phyloP scores from a whole-genome alignment of 176 grass and related monocot genomes.

The Triticum dicoccoides region DNA sequence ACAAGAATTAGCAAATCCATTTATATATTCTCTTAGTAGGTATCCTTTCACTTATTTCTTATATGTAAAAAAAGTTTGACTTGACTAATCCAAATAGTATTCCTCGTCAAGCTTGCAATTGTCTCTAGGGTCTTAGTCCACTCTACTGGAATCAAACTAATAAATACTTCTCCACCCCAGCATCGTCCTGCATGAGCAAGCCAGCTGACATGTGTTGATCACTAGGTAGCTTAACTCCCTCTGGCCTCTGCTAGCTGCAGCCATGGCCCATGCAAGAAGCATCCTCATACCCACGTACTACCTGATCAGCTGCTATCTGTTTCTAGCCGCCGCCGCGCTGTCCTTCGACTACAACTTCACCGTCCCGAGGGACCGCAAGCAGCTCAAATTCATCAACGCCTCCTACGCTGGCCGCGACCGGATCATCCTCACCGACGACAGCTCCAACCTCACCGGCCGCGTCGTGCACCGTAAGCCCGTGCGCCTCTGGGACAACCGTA shows the following conservation, averaged over 20 bases:
- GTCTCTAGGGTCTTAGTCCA: not conserved
- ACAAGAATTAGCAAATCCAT: too few relatives aligned
- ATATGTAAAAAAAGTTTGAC: not conserved
- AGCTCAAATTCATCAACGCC: not conserved
- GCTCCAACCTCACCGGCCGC: not conserved
- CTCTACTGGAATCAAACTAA: not conserved
- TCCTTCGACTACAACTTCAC: constrained; percentile 23
- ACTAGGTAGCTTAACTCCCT: not conserved
- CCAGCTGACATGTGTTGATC: not conserved
- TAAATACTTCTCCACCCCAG: not conserved
- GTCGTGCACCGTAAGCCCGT: not conserved
- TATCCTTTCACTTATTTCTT: not conserved
- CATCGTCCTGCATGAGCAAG: not conserved
- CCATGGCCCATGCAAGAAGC: not conserved
- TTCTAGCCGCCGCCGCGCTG: not conserved
- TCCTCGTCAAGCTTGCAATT: not conserved
- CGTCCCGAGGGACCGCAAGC: not conserved
- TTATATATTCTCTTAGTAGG: not conserved
- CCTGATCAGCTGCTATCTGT: not conserved
- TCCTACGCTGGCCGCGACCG: not conserved
- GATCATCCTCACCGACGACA: not conserved
- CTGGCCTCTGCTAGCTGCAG: not conserved
- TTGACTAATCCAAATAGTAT: not conserved
- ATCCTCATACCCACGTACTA: not conserved
- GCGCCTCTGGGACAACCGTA: not conserved